Base-by-base conservation (phyloP, 2,329 filamentous ascomycete genomes). In the Chaetomiaceae sp. region DNA sequence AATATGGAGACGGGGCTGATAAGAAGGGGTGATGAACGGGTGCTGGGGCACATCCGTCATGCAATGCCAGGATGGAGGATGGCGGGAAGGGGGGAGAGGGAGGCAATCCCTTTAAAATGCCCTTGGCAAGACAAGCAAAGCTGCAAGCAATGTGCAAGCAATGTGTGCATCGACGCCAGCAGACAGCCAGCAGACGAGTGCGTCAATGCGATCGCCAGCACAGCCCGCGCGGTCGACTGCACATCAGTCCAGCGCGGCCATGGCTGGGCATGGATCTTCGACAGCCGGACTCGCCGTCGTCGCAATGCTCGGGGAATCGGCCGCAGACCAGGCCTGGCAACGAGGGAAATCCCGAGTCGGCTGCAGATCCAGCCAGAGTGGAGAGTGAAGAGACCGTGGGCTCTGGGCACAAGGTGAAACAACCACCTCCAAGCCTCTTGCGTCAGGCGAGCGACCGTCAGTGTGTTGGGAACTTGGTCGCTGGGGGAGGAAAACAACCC, bases 141-240 rank as follows among this genome's bases (percentile, higher is more conserved):
- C n/a, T n/a, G n/a, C n/a, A n/a, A n/a, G n/a, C n/a, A n/a, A n/a
- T n/a, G n/a, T n/a, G n/a, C n/a, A n/a, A n/a, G n/a, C n/a, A n/a
- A n/a, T n/a, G n/a, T n/a, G n/a, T n/a, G n/a, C n/a, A n/a, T n/a
- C n/a, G n/a, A n/a, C n/a, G 15, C 22, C 30, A 19, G 18, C 12
- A 34, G 2, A 26, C 32, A 29, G 30, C 19, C 20, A 22, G 35
- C 11, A 37, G 19, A n/a, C 2, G 19, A 2, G 20, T 3, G 20
- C n/a, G 36, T 44, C 35, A 42, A 45, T 49, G 45, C 43, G 45
- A 53, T 53, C 48, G 42, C 43, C 42, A 8, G 37, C 26, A 15
- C 30, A 29, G 17, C 32, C 36, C 24, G 40, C 45, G n/a, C 38
- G 26, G 43, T 50, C 49, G 50, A 7, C 34, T 48, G 51, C 41